A percentile compares a stretch with the other conserved stretches of the same genome.
phyloP scores from a whole-genome alignment of 2,329 filamentous ascomycete genomes.

The Fusarium tanahbumbuense region DNA sequence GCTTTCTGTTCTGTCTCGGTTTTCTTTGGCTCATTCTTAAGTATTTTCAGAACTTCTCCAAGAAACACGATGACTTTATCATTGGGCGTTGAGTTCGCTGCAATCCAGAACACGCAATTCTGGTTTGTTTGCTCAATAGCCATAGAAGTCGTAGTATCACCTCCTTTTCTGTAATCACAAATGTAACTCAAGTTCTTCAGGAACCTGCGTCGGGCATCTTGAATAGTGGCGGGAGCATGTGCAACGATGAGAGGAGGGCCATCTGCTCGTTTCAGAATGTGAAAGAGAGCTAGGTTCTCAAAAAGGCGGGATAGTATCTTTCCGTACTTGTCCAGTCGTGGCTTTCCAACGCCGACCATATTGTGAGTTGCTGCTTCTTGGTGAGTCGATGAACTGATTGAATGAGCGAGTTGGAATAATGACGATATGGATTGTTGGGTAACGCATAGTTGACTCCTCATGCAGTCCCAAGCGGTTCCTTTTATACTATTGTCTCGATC shows the following conservation, averaged over 20 bases:
- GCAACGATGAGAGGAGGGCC: slow-evolving; percentile 24
- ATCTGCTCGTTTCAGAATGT: slow-evolving; percentile 16
- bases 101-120: slow-evolving; percentile 57
- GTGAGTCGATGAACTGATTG: neutral
- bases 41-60: slow-evolving; percentile 32
- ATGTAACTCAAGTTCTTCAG: slow-evolving; percentile 57
- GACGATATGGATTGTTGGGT: neutral
- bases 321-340: slow-evolving; percentile 25
- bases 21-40: neutral
- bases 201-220: slow-evolving; percentile 45
- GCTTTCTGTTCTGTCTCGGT: neutral
- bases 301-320: slow-evolving; percentile 38
- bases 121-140: slow-evolving; percentile 52
- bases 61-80: slow-evolving; percentile 50
- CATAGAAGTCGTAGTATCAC: slow-evolving; percentile 58
- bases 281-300: slow-evolving; percentile 37
- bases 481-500: neutral
- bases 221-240: neutral
- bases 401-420: neutral
- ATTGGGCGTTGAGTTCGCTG: slow-evolving; percentile 51
- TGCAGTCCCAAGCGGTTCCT: neutral
- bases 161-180: slow-evolving; percentile 61
- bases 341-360: slow-evolving; percentile 28
- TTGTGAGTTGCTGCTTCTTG: neutral
- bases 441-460: no score